Evolutionary conservation across 441 rosid species (phyloP), one percentile per base, ranked within the genome.

Genomic region (Bruguiera hainesii): DNA sequence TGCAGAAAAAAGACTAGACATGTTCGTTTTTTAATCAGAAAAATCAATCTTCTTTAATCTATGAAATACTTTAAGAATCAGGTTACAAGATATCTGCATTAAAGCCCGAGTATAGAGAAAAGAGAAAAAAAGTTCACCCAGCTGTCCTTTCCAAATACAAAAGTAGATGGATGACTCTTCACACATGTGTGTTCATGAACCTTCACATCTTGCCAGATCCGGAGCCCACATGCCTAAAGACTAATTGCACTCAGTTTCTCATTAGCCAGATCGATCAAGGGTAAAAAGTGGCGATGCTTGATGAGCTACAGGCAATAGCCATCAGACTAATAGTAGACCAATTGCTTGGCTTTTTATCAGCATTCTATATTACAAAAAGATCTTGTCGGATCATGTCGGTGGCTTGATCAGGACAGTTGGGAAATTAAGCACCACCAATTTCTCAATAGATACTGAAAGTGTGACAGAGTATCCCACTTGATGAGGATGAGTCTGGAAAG

Each of bases 341-440:
- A 0, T 25, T 25, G 1, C 26, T 26, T 26, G 26, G 26, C 26
- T 26, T 26, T 26, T 26, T 26, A 26, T 26, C 26, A 2, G 55
- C 1, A 50, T 50, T 50, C 19, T 20, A 50, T 19, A 18, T 6
- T 26, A 26, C 1, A 26, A 26, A 26, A 26, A 26, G 21, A 50
- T 1, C 7, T 50, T 19, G 18, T 18, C 18, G 55, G 10, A 50
- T 79, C 71, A 78, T 18, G 78, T 73, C 55, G 84, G 66, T 64
- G 82, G 56, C 73, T 84, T 86, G 37, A 72, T 77, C 25, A 57
- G 60, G 58, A 71, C 71, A 39, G 73, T 49, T 1, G 93, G 89
- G 77, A 86, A 90, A 79, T 82, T 85, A 29, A 90, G 89, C 70
- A 90, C 78, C 1, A 81, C 88, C 35, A 86, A 81, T 76, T 93